phyloP scores from a whole-genome alignment of 2,329 filamentous ascomycete genomes.

The Byssochlamys sp. region DNA sequence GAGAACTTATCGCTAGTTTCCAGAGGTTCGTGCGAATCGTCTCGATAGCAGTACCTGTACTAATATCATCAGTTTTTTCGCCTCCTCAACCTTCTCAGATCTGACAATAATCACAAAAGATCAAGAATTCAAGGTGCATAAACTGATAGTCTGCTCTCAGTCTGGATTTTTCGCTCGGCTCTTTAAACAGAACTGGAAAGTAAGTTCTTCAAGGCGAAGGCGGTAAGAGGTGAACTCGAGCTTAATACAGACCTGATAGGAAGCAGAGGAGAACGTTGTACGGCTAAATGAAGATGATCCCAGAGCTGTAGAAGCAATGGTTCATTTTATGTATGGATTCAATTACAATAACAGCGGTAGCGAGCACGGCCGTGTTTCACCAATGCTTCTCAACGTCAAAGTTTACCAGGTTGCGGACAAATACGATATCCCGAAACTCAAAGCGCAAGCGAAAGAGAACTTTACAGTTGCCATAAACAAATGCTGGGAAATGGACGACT shows the following conservation, averaged over 20 bases:
- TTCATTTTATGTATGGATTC: slow-evolving; percentile 17
- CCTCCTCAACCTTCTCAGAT: neutral
- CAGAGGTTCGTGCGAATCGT: no score
- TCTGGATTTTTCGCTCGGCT: slow-evolving; percentile 1
- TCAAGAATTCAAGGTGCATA: slow-evolving; percentile 4
- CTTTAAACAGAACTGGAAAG: slow-evolving; percentile 1
- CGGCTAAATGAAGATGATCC: slow-evolving; percentile 6
- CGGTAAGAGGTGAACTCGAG: neutral
- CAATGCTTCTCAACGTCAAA: slow-evolving; percentile 15
- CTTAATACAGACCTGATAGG: neutral
- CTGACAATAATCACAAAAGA: neutral
- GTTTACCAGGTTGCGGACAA: slow-evolving; percentile 18
- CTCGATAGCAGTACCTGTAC: no score
- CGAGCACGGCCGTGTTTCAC: slow-evolving; percentile 7
- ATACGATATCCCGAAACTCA: slow-evolving; percentile 13
- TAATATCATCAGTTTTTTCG: neutral
- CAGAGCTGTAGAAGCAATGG: slow-evolving; percentile 13
- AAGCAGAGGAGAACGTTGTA: slow-evolving; percentile 4
- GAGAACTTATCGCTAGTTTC: no score
- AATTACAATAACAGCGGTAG: slow-evolving; percentile 13
- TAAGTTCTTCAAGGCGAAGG: neutral
- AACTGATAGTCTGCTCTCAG: slow-evolving; percentile 1
- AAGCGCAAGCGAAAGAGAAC: slow-evolving; percentile 12
- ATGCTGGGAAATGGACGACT: slow-evolving; percentile 15
- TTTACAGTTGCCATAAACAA: slow-evolving; percentile 8